Conservation (phyloP, 768 basidiomycete genomes). For the Pleurotus citrinopileatus region DNA sequence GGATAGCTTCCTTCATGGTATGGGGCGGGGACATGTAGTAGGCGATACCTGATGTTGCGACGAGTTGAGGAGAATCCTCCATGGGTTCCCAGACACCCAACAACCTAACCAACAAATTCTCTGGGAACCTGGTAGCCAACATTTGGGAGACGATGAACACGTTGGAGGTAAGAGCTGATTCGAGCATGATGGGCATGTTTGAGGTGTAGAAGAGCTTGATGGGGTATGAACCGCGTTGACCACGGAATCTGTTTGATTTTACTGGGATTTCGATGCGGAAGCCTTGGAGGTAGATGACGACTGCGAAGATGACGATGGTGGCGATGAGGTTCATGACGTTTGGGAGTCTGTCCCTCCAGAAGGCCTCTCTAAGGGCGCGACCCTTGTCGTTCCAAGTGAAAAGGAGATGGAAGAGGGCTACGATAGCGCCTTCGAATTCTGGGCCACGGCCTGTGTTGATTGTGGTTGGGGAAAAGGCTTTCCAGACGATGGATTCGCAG, state of each 20-base stretch:
- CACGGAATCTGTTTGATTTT: conserved; percentile 93
- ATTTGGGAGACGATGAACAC: conserved; percentile 97
- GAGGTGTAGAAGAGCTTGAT: conserved; percentile 98
- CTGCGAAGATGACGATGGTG: conserved; percentile 87
- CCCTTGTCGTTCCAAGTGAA: conserved; percentile 99
- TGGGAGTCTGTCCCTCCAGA: conserved; percentile 95
- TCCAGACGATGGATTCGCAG: conserved; percentile 99
- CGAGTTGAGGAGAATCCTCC: conserved; percentile 91
- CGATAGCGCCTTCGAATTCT: conserved; percentile 96
- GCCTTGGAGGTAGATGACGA: conserved; percentile 97
- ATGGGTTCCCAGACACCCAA: conserved; percentile 99
- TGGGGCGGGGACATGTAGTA: conserved; percentile 99
- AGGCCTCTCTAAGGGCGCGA: conserved; percentile 94
- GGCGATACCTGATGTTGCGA: conserved; percentile 85
- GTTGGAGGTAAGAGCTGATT: conserved; percentile 89
- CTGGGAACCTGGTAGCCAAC: conserved; percentile 88
- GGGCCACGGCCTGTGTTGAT: conserved; percentile 97
- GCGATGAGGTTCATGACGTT: conserved; percentile 98
- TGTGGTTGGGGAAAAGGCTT: conserved; percentile 97
- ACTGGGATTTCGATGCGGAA: conserved; percentile 99
- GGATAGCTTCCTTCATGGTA: conserved; percentile 80
- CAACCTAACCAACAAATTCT: conserved; percentile 84
- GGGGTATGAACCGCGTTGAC: conserved; percentile 94
- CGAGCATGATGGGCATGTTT: conserved; percentile 99
- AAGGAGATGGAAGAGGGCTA: conserved; percentile 94